Evolutionary conservation across 2,329 filamentous ascomycete species (phyloP).

Genomic region (Paramyrothecium roridum): DNA sequence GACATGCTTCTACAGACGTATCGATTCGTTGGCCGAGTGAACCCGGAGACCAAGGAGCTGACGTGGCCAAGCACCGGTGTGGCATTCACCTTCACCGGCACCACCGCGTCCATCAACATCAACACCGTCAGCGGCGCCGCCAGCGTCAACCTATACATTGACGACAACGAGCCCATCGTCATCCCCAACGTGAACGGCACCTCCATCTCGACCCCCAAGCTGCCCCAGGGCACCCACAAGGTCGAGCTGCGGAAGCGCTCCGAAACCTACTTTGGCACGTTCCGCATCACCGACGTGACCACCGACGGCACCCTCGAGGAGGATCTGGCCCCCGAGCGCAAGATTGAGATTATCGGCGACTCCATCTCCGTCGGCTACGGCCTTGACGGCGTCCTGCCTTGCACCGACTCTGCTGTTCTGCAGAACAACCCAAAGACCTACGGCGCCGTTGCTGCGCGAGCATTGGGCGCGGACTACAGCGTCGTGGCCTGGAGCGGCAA

Average conservation of each 20-base stretch:
- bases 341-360: constrained; percentile 41
- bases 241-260: constrained; percentile 35
- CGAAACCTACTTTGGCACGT: constrained; percentile 27
- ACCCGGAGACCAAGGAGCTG: constrained; percentile 36
- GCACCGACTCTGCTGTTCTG: constrained; percentile 32
- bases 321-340: constrained; percentile 19
- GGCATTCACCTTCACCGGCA: constrained; percentile 36
- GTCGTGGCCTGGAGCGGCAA: constrained; percentile 42
- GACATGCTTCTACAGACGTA: constrained; percentile 4
- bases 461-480: constrained; percentile 37
- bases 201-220: constrained; percentile 24
- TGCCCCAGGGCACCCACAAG: constrained; percentile 28
- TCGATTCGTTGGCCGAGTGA: constrained; percentile 34
- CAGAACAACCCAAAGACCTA: constrained; percentile 39
- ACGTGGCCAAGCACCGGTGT: constrained; percentile 42
- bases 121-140: constrained; percentile 24
- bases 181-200: constrained; percentile 24
- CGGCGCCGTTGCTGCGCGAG: constrained; percentile 35
- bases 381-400: constrained; percentile 35
- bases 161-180: constrained; percentile 21
- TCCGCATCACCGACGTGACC: constrained; percentile 8
- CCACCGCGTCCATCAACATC: constrained; percentile 31
- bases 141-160: constrained; percentile 29
- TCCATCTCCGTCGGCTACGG: constrained; percentile 43
- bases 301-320: constrained; percentile 22